Conservation (phyloP, 2,329 filamentous ascomycete genomes). For the Fusarium sororula region DNA sequence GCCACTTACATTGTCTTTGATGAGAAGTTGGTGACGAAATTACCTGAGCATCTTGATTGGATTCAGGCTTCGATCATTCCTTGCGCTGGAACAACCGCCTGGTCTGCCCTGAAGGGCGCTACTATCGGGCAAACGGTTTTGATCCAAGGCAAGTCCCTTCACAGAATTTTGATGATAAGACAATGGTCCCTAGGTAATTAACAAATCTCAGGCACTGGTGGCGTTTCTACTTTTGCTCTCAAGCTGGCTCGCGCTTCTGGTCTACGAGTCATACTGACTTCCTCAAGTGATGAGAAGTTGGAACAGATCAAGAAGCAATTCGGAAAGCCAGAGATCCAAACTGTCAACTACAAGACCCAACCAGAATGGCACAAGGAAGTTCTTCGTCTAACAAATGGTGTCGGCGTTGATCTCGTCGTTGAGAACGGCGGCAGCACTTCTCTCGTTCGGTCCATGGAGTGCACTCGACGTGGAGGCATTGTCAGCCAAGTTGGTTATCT, state of each 20-base stretch:
- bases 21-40: conserved; percentile 47
- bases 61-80: conserved; percentile 49
- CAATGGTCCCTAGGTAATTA: not conserved
- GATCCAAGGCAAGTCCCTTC: conserved; percentile 49
- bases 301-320: conserved; percentile 51
- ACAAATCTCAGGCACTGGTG: conserved; percentile 49
- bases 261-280: conserved; percentile 60
- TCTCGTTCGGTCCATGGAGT: conserved; percentile 51
- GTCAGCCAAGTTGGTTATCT: conserved; percentile 57
- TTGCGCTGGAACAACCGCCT: conserved; percentile 57
- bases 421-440: conserved; percentile 52
- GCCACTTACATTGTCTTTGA: conserved; percentile 54
- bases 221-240: conserved; percentile 51
- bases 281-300: conserved; percentile 61
- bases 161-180: not conserved
- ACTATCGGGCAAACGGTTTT: conserved; percentile 52
- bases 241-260: conserved; percentile 60
- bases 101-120: conserved; percentile 53
- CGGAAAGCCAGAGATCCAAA: conserved; percentile 53
- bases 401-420: conserved; percentile 61
- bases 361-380: conserved; percentile 58
- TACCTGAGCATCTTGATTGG: conserved; percentile 51
- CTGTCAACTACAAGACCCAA: conserved; percentile 59
- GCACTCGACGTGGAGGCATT: conserved; percentile 51
- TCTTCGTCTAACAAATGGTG: conserved; percentile 51